These are phyloP conservation scores for Venturia aucupariae DNA, from an alignment of 2,329 filamentous ascomycete genomes.

Conservation along the genomic window DNA sequence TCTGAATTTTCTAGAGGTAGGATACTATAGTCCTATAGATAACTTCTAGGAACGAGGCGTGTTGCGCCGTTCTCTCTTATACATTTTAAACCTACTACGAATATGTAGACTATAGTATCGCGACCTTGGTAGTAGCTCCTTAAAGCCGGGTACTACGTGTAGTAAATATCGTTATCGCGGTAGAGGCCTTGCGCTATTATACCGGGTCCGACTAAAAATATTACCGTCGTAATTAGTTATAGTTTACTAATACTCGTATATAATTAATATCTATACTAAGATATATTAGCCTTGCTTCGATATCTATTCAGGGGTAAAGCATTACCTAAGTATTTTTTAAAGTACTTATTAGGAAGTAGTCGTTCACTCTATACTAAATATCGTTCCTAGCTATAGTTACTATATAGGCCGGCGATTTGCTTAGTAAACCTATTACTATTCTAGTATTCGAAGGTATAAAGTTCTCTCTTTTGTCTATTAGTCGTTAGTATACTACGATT, in stretches of 20 bases:
- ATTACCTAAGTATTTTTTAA: background rate
- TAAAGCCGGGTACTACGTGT: constrained; percentile 19
- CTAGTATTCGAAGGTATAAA: constrained; percentile 18
- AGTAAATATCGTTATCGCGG: constrained; percentile 24
- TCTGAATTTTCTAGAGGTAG: constrained; percentile 4
- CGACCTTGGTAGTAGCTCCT: constrained; percentile 18
- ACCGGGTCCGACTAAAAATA: constrained; percentile 22
- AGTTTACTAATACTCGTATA: constrained; percentile 12
- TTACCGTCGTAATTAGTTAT: constrained; percentile 22
- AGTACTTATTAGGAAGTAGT: background rate
- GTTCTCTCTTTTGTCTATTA: constrained; percentile 14
- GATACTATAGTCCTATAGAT: constrained; percentile 25
- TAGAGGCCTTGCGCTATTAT: constrained; percentile 23
- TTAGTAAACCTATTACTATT: constrained; percentile 17
- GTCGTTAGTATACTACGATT: too few relatives aligned
- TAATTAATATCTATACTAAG: background rate
- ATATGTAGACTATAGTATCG: constrained; percentile 25
- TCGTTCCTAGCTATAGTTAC: background rate
- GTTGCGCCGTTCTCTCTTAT: constrained; percentile 30
- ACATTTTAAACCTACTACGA: constrained; percentile 26
- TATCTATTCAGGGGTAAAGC: background rate
- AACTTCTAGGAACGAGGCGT: constrained; percentile 30
- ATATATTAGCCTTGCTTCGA: background rate
- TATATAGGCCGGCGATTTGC: background rate
- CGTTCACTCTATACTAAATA: background rate